Evolutionary conservation across 2,329 filamentous ascomycete species (phyloP).

Genomic region (Fusarium fracticaudum): DNA sequence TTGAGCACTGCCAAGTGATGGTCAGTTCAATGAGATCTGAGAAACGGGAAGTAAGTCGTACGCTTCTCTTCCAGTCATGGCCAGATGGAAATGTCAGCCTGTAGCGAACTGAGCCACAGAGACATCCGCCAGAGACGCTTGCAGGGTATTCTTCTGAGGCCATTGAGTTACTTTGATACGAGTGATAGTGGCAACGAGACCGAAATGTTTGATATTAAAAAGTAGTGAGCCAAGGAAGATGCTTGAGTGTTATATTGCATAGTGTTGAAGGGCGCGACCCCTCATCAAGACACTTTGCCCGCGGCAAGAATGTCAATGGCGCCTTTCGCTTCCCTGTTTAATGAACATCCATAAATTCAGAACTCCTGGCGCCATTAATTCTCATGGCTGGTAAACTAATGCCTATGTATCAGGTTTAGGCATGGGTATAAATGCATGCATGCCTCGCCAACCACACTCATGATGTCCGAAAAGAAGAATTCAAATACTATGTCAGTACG

Average conservation of each 20-base stretch:
- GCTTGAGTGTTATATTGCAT: neutral
- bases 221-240: neutral
- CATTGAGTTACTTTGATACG: constrained; percentile 16
- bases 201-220: neutral
- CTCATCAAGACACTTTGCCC: constrained; percentile 7
- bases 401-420: neutral
- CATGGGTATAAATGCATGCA: neutral
- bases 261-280: neutral
- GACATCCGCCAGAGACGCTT: constrained; percentile 60
- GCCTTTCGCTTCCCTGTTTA: constrained; percentile 35
- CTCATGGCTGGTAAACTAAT: neutral
- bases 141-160: constrained; percentile 43
- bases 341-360: neutral
- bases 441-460: neutral
- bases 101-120: constrained; percentile 62
- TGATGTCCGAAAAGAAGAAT: neutral
- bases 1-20: constrained; percentile 48
- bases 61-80: constrained; percentile 54
- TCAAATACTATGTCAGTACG: neutral
- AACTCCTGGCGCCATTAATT: constrained; percentile 5
- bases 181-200: neutral
- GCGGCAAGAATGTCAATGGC: constrained; percentile 40
- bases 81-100: constrained; percentile 55
- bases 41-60: constrained; percentile 28
- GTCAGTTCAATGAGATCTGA: neutral